These are phyloP conservation scores for Yueomyces sp. DNA, from an alignment of 1,139 yeast genomes.

Conservation along the genomic window DNA sequence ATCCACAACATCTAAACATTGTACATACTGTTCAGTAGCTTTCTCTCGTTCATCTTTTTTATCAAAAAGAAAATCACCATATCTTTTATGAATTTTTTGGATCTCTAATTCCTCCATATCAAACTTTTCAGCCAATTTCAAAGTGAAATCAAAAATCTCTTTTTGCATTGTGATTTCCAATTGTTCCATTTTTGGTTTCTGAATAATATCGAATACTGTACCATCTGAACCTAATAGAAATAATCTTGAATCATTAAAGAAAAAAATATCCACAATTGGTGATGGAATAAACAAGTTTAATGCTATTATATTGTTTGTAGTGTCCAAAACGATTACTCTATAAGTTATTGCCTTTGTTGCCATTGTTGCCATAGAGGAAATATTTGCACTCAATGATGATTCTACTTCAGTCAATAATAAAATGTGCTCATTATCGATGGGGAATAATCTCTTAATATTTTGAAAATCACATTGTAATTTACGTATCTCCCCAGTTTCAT, in stretches of 20 bases:
- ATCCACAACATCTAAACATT: slow-evolving; percentile 40
- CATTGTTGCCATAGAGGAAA: slow-evolving; percentile 33
- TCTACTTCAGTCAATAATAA: slow-evolving; percentile 23
- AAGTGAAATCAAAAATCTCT: slow-evolving; percentile 62
- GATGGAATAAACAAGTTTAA: slow-evolving; percentile 58
- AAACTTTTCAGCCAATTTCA: slow-evolving; percentile 47
- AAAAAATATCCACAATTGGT: slow-evolving; percentile 37
- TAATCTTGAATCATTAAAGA: slow-evolving; percentile 31
- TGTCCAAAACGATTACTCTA: slow-evolving; percentile 49
- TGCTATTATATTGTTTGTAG: slow-evolving; percentile 56
- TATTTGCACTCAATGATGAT: background rate
- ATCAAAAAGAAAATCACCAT: slow-evolving; percentile 57
- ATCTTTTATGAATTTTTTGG: slow-evolving; percentile 45
- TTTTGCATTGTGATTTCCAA: slow-evolving; percentile 60
- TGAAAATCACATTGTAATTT: slow-evolving; percentile 47
- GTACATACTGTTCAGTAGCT: slow-evolving; percentile 58
- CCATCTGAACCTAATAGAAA: slow-evolving; percentile 68
- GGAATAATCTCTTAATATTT: slow-evolving; percentile 37
- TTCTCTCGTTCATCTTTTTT: slow-evolving; percentile 51
- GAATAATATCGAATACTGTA: slow-evolving; percentile 51
- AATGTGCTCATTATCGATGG: slow-evolving; percentile 32
- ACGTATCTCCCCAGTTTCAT: slow-evolving; percentile 39
- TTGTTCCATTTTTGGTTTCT: slow-evolving; percentile 53
- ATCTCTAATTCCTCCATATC: slow-evolving; percentile 20
- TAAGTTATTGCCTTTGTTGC: slow-evolving; percentile 16